These are phyloP conservation scores for Asparagopsis taxiformis DNA, from an alignment of 31 red algal genomes.

Conservation along the genomic window DNA sequence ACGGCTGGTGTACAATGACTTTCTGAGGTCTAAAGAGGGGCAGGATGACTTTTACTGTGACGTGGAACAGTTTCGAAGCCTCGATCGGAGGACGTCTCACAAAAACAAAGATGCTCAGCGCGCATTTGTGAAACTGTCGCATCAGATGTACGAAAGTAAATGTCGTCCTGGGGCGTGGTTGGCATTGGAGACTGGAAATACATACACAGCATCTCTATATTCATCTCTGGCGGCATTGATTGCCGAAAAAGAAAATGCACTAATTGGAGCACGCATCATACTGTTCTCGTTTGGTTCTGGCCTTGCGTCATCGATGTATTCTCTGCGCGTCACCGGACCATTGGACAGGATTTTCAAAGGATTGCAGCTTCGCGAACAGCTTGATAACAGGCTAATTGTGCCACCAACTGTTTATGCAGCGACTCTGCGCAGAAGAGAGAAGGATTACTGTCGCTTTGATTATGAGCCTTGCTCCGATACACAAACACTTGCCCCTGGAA, in stretches of 20 bases:
- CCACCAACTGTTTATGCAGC: slow-evolving; percentile 36
- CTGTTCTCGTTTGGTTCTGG: slow-evolving; percentile 95
- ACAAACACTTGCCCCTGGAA: slow-evolving; percentile 59
- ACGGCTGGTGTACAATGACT: slow-evolving; percentile 75
- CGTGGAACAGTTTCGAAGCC: slow-evolving; percentile 42
- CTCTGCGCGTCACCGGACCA: slow-evolving; percentile 57
- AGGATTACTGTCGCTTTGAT: slow-evolving; percentile 58
- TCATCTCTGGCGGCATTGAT: slow-evolving; percentile 76
- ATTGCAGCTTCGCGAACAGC: slow-evolving; percentile 38
- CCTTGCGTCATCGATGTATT: slow-evolving; percentile 87
- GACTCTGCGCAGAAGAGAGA: slow-evolving; percentile 52
- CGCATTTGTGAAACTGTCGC: slow-evolving; percentile 76
- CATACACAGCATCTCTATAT: slow-evolving; percentile 93
- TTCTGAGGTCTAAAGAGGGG: slow-evolving; percentile 16
- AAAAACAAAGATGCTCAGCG: slow-evolving; percentile 42
- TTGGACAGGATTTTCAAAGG: slow-evolving; percentile 25
- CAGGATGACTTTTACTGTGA: slow-evolving; percentile 28
- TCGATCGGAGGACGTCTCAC: slow-evolving; percentile 4
- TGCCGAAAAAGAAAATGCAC: slow-evolving; percentile 21
- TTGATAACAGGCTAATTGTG: slow-evolving; percentile 29
- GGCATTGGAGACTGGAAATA: slow-evolving; percentile 78
- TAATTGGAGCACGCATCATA: slow-evolving; percentile 71
- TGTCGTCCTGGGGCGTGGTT: slow-evolving; percentile 66
- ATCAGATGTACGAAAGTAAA: slow-evolving; percentile 52
- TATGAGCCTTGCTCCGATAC: slow-evolving; percentile 41